These are phyloP conservation scores for Zizania palustris DNA, from an alignment of 202 grass and related monocot species.

Conservation along the genomic window DNA sequence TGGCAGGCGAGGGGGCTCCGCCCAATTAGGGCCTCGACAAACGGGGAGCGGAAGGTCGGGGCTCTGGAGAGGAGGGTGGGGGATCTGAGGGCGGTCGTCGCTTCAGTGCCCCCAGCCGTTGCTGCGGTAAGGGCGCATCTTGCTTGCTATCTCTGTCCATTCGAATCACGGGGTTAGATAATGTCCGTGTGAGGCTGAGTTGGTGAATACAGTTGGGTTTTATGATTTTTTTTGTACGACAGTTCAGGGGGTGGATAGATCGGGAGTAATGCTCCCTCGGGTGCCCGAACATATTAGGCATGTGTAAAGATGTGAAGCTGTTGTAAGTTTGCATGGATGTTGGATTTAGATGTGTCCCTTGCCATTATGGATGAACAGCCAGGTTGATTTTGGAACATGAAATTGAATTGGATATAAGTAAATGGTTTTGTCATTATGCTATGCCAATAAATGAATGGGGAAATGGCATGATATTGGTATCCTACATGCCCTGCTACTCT, in stretches of 20 bases:
- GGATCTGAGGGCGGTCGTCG: constrained; percentile 60
- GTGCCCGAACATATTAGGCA: neutral
- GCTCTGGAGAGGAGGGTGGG: constrained; percentile 45
- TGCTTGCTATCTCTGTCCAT: constrained; percentile 18
- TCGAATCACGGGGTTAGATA: constrained; percentile 11
- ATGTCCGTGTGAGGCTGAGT: neutral
- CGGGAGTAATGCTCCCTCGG: neutral
- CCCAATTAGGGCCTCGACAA: constrained; percentile 51
- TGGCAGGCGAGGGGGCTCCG: constrained; percentile 26
- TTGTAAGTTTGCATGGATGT: neutral
- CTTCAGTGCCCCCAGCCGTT: constrained; percentile 48
- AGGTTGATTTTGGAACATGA: neutral
- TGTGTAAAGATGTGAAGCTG: too few species aligned
- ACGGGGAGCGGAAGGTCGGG: constrained; percentile 42
- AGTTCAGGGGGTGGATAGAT: neutral
- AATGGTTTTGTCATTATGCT: neutral
- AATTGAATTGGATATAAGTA: neutral
- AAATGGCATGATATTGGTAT: neutral
- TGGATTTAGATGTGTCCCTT: neutral
- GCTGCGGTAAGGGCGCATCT: constrained; percentile 46
- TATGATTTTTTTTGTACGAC: neutral
- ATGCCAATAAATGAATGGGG: neutral
- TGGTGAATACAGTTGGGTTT: constrained; percentile 1
- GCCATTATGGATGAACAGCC: neutral
- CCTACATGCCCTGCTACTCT: neutral